Evolutionary conservation across 495 filamentous ascomycete genomes (phyloP), one percentile per base, ranked within the genome.

Genomic region (Immersiella caudata): DNA sequence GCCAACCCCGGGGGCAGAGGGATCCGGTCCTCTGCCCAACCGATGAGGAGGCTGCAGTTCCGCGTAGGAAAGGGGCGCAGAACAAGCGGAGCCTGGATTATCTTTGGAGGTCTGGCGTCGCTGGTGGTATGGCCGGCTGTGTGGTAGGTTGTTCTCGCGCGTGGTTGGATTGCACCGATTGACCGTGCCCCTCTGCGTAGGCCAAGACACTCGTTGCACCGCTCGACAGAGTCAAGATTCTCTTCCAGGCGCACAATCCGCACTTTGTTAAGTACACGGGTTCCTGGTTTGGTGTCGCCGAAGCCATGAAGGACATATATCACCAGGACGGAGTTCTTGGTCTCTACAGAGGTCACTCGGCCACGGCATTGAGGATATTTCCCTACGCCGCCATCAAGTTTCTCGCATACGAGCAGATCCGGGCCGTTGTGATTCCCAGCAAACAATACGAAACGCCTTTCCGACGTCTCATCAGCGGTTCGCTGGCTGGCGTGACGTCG

Each of bases 371-470:
- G 58, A 89, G 96, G 65, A 97, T 99, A 68, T 99, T 97, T 75
- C 95, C 95, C 7, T 99, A 99, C 76, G 95, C 94, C 14, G 93
- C 90, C 16, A 96, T 97, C 79, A 99, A 98, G 71, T 99, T 99
- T 79, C 84, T 98, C 51, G 93, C 95, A 24, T 99, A 99, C 78
- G 95, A 99, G 79, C 95, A 99, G 75, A 90, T 97, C 65, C 90
- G 95, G 24, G 84, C 88, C 12, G 69, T 89, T 14, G 65, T 97
- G 1, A 98, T 99, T 60, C 82, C 81, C 9, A 81, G 79, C 6
- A 83, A 80, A 35, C 82, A 89, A 16, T 85, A 96, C 51, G 95
- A 99, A 76, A 97, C 94, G 0, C 83, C 89, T 1, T 73, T 90
- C 35, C 89, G 95, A 20, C 86, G 95, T 21, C 84, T 98, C 40